These are phyloP conservation scores for Aspergillus steynii DNA, from an alignment of 495 filamentous ascomycete genomes.

Conservation along the genomic window DNA sequence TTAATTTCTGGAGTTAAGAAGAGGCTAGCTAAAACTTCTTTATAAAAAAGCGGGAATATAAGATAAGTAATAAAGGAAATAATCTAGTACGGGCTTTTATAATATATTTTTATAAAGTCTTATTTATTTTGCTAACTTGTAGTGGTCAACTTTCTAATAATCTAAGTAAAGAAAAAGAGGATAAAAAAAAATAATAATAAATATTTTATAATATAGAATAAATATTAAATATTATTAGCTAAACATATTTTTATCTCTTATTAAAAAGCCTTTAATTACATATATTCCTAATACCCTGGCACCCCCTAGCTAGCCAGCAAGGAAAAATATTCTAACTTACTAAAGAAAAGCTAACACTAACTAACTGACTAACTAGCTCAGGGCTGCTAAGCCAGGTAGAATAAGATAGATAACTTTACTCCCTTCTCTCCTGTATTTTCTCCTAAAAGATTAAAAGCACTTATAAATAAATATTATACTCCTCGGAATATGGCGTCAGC, in stretches of 20 bases:
- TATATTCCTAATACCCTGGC: constrained; percentile 1
- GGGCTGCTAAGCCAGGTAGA: background rate
- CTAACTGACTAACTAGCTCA: background rate
- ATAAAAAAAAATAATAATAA: background rate
- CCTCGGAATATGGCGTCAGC: no score
- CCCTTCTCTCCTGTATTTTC: background rate
- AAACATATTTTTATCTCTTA: background rate
- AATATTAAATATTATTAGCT: background rate
- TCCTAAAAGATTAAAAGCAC: background rate
- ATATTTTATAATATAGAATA: background rate
- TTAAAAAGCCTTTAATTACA: background rate
- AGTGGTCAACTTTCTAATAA: constrained; percentile 1
- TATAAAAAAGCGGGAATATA: background rate
- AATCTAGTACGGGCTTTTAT: background rate
- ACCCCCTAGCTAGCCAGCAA: background rate
- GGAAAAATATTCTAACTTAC: background rate
- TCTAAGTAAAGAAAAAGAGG: constrained; percentile 2
- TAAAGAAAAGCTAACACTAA: background rate
- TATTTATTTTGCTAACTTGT: background rate
- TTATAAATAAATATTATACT: no score
- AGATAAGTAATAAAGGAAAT: background rate
- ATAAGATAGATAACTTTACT: background rate
- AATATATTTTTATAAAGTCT: background rate
- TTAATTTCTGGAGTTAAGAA: background rate
- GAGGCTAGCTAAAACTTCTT: background rate